These are phyloP conservation scores for Ajuga reptans DNA, from an alignment of 305 asterid species.

Conservation along the genomic window DNA sequence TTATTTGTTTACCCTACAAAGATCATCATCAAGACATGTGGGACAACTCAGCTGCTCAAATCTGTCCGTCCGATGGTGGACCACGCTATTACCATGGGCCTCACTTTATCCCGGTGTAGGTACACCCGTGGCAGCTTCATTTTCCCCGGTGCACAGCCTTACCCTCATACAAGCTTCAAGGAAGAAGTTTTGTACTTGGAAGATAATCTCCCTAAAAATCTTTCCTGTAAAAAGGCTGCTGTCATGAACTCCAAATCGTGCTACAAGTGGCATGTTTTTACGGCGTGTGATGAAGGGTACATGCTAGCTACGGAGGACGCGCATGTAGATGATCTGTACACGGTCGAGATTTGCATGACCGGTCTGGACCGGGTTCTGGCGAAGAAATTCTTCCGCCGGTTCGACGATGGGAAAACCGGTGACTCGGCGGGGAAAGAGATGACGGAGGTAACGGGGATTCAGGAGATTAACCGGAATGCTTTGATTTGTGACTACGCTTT, in stretches of 20 bases:
- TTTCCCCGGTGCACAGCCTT: constrained; percentile 80
- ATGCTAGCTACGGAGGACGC: constrained; percentile 19
- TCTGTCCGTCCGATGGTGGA: constrained; percentile 59
- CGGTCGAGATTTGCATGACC: constrained; percentile 79
- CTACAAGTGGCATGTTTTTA: constrained; percentile 84
- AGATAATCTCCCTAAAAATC: constrained; percentile 41
- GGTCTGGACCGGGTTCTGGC: constrained; percentile 62
- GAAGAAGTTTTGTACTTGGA: constrained; percentile 62
- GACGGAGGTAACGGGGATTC: constrained; percentile 62
- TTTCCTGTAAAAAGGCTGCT: constrained; percentile 47
- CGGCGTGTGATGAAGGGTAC: constrained; percentile 43
- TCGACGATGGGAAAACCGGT: constrained; percentile 43
- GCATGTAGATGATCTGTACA: constrained; percentile 28
- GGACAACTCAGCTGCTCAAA: constrained; percentile 78
- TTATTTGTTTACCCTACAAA: constrained; percentile 80
- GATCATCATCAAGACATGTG: constrained; percentile 91
- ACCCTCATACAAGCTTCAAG: constrained; percentile 66
- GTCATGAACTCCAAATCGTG: constrained; percentile 51
- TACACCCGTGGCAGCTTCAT: constrained; percentile 91
- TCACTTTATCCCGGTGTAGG: constrained; percentile 55
- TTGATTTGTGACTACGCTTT: constrained; percentile 77
- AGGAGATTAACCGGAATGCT: constrained; percentile 46
- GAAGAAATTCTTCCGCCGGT: constrained; percentile 51
- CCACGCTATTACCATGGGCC: constrained; percentile 46
- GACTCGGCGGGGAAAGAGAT: constrained; percentile 72